Evolutionary conservation across 148 eudicot species (phyloP).

Genomic region (Silene latifolia): DNA sequence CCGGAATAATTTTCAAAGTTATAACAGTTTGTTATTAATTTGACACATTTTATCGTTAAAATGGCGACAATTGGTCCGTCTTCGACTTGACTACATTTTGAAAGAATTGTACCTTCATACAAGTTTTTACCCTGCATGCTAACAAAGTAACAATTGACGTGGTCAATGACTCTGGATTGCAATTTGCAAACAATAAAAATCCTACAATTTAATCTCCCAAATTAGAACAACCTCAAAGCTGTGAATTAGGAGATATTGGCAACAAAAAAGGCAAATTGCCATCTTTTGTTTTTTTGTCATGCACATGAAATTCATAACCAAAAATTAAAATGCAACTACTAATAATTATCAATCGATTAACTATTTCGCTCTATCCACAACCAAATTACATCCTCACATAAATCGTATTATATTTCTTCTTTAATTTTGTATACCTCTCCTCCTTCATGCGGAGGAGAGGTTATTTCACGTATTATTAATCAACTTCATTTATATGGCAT

Average conservation of each 20-base stretch:
- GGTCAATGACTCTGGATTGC: neutral
- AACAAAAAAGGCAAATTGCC: constrained; percentile 19
- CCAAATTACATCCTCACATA: neutral
- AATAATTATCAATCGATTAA: constrained; percentile 3
- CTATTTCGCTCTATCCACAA: neutral
- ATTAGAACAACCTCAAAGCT: constrained; percentile 12
- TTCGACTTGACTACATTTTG: too few relatives aligned
- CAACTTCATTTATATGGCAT: constrained; percentile 13
- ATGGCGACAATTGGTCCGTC: too few relatives aligned
- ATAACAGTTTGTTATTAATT: too few relatives aligned
- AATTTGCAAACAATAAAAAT: neutral
- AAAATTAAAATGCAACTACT: neutral
- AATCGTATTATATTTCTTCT: too few relatives aligned
- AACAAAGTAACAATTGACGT: too few relatives aligned
- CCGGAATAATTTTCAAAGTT: too few relatives aligned
- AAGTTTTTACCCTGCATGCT: too few relatives aligned
- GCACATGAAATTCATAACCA: neutral
- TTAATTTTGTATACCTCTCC: constrained; percentile 9
- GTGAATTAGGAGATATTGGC: constrained; percentile 16
- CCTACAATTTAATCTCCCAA: constrained; percentile 2
- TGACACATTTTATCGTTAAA: too few relatives aligned
- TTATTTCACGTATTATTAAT: neutral
- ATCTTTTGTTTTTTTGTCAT: constrained; percentile 9
- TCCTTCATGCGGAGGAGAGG: constrained; percentile 21
- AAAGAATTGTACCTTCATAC: too few relatives aligned